Evolutionary conservation across 331 rosid species (phyloP).

Genomic region (Rhamnella rubrinervis): DNA sequence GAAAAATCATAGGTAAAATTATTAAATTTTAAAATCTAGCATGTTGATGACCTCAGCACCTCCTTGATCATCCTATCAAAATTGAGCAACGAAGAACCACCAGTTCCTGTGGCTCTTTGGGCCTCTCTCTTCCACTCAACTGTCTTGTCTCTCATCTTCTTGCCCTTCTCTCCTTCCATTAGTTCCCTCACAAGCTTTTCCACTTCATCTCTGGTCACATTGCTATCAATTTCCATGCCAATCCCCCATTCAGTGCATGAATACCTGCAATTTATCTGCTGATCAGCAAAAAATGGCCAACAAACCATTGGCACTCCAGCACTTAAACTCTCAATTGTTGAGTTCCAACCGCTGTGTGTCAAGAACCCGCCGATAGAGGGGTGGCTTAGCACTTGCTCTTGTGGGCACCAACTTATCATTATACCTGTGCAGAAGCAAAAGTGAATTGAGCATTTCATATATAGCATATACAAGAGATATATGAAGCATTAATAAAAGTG

Average conservation of each 20-base stretch:
- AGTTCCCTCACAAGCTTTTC: conserved; percentile 9
- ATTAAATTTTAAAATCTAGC: neutral
- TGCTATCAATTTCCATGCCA: conserved; percentile 9
- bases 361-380: conserved; percentile 8
- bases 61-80: neutral
- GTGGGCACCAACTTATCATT: conserved; percentile 13
- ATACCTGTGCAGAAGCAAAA: neutral
- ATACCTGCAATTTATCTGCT: conserved; percentile 8
- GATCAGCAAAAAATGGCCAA: conserved; percentile 18
- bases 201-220: conserved; percentile 9
- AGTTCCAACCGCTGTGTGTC: conserved; percentile 9
- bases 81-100: conserved; percentile 10
- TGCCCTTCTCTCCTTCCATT: conserved; percentile 20
- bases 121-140: conserved; percentile 17
- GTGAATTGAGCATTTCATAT: too few species aligned
- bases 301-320: conserved; percentile 12
- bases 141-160: neutral
- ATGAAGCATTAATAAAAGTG: too few species aligned
- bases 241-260: conserved; percentile 8
- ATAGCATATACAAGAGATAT: too few species aligned
- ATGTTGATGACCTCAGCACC: neutral
- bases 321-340: neutral
- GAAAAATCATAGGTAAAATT: too few species aligned
- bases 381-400: conserved; percentile 3
- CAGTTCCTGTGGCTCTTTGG: neutral